Evolutionary conservation across 2,329 filamentous ascomycete species (phyloP), one percentile per base, ranked within the genome.

Genomic region (Botrytis fabae): DNA sequence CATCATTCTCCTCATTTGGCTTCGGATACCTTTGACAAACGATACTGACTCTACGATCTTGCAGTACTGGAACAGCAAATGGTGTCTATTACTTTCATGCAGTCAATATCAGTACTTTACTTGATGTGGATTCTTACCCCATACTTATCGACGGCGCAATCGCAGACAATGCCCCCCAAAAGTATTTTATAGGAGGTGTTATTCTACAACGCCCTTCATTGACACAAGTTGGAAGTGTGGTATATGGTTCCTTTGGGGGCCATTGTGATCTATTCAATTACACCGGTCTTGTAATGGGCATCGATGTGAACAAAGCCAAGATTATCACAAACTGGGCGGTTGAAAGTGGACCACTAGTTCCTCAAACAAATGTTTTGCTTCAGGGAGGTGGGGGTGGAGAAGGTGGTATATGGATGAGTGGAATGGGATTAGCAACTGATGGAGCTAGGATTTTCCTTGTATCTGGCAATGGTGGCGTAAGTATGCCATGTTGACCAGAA

Each of bases 281-380:
- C 46, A 77, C 76, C 16, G 76, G 76, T 38, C 59, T 84, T 81
- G 80, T 88, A 59, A 81, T 88, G 59, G 85, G 85, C 5, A 83
- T 85, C 77, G 82, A 86, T 78, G 84, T 1, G 79, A 85, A 54
- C 2, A 54, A 48, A 28, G 71, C 57, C 35, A 62, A 61, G 51
- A 73, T 60, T 59, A 44, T 70, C 22, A 48, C 54, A 51, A 73
- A 46, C 20, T 85, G 81, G 75, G 81, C 84, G 2, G 83, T 82
- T 1, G 80, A 85, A 59, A 82, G 82, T 4, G 83, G 85, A 4
- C 77, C 78, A 9, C 77, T 78, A 0, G 75, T 71, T 20, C 78
- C 79, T 3, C 78, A 80, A 48, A 76, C 78, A 51, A 79, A 77
- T 44, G 76, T 78, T 80, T 51, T 78, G 63, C 40, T 75, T 68